phyloP scores from a whole-genome alignment of 352 stramenopile species.

The Phytophthora podocarpi region DNA sequence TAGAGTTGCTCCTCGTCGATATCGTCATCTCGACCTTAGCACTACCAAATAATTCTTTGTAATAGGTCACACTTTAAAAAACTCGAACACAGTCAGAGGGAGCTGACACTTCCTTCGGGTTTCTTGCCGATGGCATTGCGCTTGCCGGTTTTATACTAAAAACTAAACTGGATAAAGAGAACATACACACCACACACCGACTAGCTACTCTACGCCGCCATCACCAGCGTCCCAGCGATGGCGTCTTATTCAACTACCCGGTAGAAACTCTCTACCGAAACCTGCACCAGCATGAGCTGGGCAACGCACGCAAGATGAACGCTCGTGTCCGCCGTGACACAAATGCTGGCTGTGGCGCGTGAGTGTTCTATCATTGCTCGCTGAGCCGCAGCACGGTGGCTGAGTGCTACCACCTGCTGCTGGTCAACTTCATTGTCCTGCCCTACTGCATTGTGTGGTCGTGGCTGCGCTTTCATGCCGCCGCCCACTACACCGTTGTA shows the following conservation, averaged over 20 bases:
- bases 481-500: no score
- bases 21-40: constrained; percentile 4
- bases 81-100: not conserved
- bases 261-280: constrained; percentile 1
- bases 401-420: no score
- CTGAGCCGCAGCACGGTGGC: no score
- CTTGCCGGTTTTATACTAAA: not conserved
- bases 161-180: not conserved
- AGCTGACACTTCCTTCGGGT: constrained; percentile 8
- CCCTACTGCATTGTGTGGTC: no score
- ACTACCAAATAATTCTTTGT: constrained; percentile 16
- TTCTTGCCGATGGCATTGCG: constrained; percentile 6
- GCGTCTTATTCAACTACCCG: not conserved
- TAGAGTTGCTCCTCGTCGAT: not conserved
- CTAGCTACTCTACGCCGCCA: constrained; percentile 5
- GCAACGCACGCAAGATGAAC: not conserved
- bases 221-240: constrained; percentile 4
- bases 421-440: no score
- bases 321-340: no score
- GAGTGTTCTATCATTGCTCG: no score
- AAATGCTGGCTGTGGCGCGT: no score
- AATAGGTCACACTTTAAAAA: constrained; percentile 5
- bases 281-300: not conserved
- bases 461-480: no score
- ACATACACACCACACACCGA: constrained; percentile 7